Conservation (phyloP, 345 rosid genomes). For the Populus nigra region DNA sequence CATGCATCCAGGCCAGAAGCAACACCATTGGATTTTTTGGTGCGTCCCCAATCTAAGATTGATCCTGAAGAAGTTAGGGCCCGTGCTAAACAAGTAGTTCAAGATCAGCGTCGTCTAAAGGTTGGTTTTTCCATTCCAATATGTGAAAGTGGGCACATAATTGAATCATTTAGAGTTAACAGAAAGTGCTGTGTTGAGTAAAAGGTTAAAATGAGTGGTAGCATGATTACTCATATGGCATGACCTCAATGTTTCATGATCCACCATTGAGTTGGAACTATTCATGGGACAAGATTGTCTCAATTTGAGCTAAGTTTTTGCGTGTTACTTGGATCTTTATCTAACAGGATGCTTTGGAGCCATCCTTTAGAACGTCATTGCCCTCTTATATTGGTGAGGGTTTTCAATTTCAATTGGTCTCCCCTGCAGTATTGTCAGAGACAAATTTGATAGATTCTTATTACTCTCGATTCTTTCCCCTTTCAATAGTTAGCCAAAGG, state of each 20-base stretch:
- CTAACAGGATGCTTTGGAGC: not conserved
- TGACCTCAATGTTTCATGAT: not conserved
- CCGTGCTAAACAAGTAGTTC: constrained; percentile 74
- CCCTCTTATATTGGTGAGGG: not conserved
- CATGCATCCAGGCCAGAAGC: constrained; percentile 93
- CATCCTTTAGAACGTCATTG: not conserved
- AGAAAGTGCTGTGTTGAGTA: not conserved
- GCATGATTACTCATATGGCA: not conserved
- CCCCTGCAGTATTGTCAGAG: not conserved
- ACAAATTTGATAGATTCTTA: not conserved
- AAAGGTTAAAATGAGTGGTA: not conserved
- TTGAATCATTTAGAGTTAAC: not conserved
- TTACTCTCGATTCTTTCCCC: not conserved
- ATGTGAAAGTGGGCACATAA: not conserved
- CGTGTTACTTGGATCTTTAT: not conserved
- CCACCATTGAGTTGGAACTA: not conserved
- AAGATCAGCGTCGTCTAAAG: constrained; percentile 93
- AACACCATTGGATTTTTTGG: constrained; percentile 80
- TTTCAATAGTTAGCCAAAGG: too few relatives aligned
- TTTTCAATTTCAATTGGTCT: not conserved
- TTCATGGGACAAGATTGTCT: not conserved
- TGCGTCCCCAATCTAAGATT: constrained; percentile 96
- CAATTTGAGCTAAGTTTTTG: not conserved
- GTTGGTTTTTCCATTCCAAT: constrained; percentile 32
- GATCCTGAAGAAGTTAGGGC: constrained; percentile 85